Evolutionary conservation across 2,329 filamentous ascomycete genomes (phyloP), one percentile per base, ranked within the genome.

Genomic region (Trichoderma semiorbis): DNA sequence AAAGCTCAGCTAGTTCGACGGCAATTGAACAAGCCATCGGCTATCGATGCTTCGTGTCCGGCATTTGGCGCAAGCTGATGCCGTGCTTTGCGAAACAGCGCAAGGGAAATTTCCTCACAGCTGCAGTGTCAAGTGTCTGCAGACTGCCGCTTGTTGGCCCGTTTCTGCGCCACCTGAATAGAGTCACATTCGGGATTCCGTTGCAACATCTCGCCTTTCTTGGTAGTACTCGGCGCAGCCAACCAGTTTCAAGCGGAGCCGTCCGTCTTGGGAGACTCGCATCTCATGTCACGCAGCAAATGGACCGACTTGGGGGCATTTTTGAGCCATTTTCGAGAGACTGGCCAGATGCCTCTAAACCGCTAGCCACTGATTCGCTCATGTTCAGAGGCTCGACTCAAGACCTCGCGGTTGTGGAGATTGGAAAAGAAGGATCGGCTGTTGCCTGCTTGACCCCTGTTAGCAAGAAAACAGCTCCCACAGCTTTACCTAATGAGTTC

Each of bases 391-490:
- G 16, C 28, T n/a, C 57, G 14, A 50, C 39, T 55, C 47, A 18
- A 53, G 26, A 7, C 28, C 18, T 58, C 21, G 7, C 18, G 14
- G 28, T 24, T 21, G 68, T 70, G 68, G 68, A 47, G 68, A 64
- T 58, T 26, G 66, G 28, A 61, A 11, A 7, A 24, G 18, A n/a
- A 39, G 28, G 60, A 70, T 64, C 32, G 47, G 32, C 60, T 64
- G 68, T 39, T 70, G 68, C 68, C 68, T 70, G 60, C 12, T 60
- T 50, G 7, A 26, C 39, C 68, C 67, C 67, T 70, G 68, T 36
- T 57, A 64, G 47, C 34, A 30, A 12, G 47, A 24, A 16, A 28
- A 16, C 55, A 28, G 57, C 67, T 53, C 7, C 16, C 18, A 4
- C n/a, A 11, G 32, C 43, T 39, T 62, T 61, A 69, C 57, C 67